Evolutionary conservation across 2,329 filamentous ascomycete species (phyloP).

Genomic region (Fusarium sp.): DNA sequence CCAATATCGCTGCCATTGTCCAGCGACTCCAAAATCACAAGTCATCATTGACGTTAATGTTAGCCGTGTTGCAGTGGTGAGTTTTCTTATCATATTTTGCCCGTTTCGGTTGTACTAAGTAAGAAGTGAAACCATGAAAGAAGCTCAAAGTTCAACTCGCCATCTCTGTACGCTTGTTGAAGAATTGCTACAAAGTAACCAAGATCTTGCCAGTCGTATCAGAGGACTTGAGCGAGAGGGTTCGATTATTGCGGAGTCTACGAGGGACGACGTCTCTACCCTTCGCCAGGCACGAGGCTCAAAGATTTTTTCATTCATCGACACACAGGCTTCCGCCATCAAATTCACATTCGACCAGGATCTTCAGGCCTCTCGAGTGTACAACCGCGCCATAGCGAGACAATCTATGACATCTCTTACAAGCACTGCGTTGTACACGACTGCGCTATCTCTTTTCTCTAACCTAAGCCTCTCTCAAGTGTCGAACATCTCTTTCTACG

Average conservation of each 20-base stretch:
- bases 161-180: background rate
- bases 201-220: background rate
- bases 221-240: background rate
- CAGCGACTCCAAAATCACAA: background rate
- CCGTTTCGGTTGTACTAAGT: background rate
- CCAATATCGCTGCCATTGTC: accelerated
- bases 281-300: background rate
- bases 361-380: background rate
- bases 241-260: background rate
- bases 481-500: background rate
- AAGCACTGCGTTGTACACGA: background rate
- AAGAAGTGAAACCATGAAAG: background rate
- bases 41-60: background rate
- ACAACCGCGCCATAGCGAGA: background rate
- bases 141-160: background rate
- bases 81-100: accelerated
- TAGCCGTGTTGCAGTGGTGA: background rate
- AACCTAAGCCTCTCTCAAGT: background rate
- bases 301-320: background rate
- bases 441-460: background rate
- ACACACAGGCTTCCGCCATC: background rate
- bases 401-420: background rate
- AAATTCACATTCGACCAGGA: background rate
- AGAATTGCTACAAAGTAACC: background rate
- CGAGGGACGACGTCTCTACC: background rate